Conservation (phyloP, 768 basidiomycete genomes). For the Xerocomus brunneocitrinus region DNA sequence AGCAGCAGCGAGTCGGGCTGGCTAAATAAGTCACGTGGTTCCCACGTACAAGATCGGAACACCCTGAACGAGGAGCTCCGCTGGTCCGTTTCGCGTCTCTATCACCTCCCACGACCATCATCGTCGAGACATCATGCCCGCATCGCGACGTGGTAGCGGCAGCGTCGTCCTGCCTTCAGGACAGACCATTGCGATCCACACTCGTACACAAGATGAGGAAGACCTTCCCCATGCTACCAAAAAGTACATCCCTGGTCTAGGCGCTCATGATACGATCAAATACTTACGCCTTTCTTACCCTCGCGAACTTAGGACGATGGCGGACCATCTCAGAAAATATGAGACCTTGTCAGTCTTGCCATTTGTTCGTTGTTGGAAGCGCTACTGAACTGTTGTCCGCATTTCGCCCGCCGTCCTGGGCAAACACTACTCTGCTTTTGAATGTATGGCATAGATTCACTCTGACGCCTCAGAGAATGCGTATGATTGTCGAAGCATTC, state of each 20-base stretch:
- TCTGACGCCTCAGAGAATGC: constrained; percentile 85
- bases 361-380: background rate
- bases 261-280: background rate
- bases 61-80: constrained; percentile 19
- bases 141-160: constrained; percentile 75
- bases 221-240: constrained; percentile 92
- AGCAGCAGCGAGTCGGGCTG: background rate
- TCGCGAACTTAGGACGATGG: constrained; percentile 66
- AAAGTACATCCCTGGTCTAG: constrained; percentile 49
- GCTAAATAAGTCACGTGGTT: constrained; percentile 18
- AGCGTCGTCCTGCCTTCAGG: constrained; percentile 69
- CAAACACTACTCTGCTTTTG: background rate
- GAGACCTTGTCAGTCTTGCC: constrained; percentile 66
- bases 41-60: constrained; percentile 18
- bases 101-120: constrained; percentile 16
- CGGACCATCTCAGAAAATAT: constrained; percentile 88
- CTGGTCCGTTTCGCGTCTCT: constrained; percentile 3
- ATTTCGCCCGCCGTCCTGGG: background rate
- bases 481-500: constrained; percentile 96
- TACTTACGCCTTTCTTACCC: constrained; percentile 2
- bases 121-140: constrained; percentile 44
- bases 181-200: constrained; percentile 80
- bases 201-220: constrained; percentile 82
- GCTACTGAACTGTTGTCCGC: constrained; percentile 2
- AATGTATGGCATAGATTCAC: constrained; percentile 55